Conservation (phyloP, 768 basidiomycete species). For the Flagelloscypha sp. region DNA sequence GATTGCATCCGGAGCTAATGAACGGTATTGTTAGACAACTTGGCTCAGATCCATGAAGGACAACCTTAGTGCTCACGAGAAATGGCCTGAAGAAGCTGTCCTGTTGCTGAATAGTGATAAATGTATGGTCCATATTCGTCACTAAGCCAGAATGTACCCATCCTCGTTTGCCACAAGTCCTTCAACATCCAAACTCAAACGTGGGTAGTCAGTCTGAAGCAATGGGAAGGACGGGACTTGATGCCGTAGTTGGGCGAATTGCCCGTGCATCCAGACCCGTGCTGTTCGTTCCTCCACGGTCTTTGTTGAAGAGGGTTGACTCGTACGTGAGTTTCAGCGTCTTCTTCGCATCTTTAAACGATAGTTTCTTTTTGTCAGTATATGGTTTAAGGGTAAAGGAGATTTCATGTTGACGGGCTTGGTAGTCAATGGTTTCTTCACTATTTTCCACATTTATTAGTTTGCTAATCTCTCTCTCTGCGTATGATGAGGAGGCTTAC, state of each 20-base stretch:
- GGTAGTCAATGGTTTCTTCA: conserved; percentile 49
- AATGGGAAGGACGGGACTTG: no score
- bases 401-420: conserved; percentile 54
- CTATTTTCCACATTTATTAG: conserved; percentile 22
- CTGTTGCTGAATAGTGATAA: conserved; percentile 40
- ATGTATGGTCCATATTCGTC: conserved; percentile 69
- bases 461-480: neutral
- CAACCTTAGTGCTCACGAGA: no score
- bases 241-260: conserved; percentile 30
- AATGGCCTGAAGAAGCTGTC: conserved; percentile 46
- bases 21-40: no score
- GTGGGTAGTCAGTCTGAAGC: conserved; percentile 37
- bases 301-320: conserved; percentile 41
- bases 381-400: conserved; percentile 56
- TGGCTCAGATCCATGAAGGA: no score
- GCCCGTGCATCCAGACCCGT: conserved; percentile 49
- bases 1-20: conserved; percentile 48
- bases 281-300: conserved; percentile 36
- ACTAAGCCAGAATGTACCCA: conserved; percentile 60
- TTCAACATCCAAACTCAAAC: conserved; percentile 49
- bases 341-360: conserved; percentile 39
- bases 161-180: conserved; percentile 50
- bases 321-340: conserved; percentile 45
- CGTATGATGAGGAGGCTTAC: conserved; percentile 27
- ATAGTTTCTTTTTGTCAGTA: conserved; percentile 33